Evolutionary conservation across 2,329 filamentous ascomycete genomes (phyloP).

Genomic region (Trichophaea hybrida): DNA sequence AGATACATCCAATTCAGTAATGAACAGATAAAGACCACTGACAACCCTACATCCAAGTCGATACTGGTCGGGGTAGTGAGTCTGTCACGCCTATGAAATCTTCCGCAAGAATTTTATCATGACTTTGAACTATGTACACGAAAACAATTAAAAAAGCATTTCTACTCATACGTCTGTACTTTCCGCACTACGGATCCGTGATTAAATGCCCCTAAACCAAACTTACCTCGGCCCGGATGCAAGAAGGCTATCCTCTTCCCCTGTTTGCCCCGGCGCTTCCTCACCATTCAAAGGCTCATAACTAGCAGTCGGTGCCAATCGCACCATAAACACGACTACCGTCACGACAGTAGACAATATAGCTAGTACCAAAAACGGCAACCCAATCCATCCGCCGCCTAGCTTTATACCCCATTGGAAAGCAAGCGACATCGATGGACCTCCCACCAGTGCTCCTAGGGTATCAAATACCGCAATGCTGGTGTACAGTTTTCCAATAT

Average conservation of each 20-base stretch:
- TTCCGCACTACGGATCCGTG: neutral
- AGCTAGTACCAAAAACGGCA: neutral
- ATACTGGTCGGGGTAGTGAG: no score
- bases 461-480: constrained; percentile 23
- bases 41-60: no score
- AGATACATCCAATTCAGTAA: no score
- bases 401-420: neutral
- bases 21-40: no score
- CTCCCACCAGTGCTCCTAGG: neutral
- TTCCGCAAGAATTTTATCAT: no score
- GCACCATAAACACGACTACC: neutral
- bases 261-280: neutral
- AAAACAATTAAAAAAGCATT: no score
- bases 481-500: constrained; percentile 28
- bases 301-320: neutral
- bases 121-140: no score
- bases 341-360: neutral
- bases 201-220: neutral
- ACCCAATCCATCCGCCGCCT: neutral
- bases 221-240: neutral
- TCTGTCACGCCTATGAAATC: no score
- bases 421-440: neutral
- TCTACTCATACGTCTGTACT: neutral
- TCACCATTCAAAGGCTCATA: neutral
- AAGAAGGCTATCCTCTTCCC: neutral